Evolutionary conservation across 345 rosid species (phyloP), one percentile per base, ranked within the genome.

Genomic region (Garcia nutans): DNA sequence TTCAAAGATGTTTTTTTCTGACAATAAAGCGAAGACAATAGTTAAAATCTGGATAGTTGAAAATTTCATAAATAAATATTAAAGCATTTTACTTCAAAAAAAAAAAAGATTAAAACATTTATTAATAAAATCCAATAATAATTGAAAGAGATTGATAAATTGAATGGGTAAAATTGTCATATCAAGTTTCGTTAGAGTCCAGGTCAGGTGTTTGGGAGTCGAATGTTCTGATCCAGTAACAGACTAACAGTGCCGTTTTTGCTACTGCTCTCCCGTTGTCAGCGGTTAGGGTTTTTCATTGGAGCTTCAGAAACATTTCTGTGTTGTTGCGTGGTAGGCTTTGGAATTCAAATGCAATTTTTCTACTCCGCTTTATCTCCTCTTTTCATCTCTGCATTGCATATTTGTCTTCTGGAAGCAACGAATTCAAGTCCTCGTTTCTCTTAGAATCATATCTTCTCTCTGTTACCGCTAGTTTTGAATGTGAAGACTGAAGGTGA

Each of bases 201-300:
- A 24, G 31, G 31, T 23, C 28, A 47, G 20, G 5, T 52, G 20
- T 52, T 52, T 12, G 3, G 56, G 56, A 6, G 6, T 52, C 41
- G 56, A 52, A 52, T 52, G 56, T 52, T 5, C 20, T 16, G 56
- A 52, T 52, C 16, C 17, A 52, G 56, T 3, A 13, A 52, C 5
- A 0, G 5, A 52, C 20, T 3, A 13, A 52, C 5, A 0, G 5
- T 12, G 11, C 58, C 58, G 20, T 54, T 16, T 1, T 12, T 50
- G 19, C 13, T 60, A 6, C 28, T 59, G 23, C 17, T 62, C 66
- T 65, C 9, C n/a, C 15, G 26, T 47, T 47, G 56, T 67, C 71
- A 49, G 57, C 13, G 15, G 50, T 68, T 49, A 68, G 71, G 71
- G 71, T 68, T 68, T 65, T 52, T 8, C 41, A 24, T 49, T 68